Percentiles rank a stretch among this genome's conserved stretches.
Conservation (phyloP, 2,329 filamentous ascomycete species). For the Sphaerulina populicola region DNA sequence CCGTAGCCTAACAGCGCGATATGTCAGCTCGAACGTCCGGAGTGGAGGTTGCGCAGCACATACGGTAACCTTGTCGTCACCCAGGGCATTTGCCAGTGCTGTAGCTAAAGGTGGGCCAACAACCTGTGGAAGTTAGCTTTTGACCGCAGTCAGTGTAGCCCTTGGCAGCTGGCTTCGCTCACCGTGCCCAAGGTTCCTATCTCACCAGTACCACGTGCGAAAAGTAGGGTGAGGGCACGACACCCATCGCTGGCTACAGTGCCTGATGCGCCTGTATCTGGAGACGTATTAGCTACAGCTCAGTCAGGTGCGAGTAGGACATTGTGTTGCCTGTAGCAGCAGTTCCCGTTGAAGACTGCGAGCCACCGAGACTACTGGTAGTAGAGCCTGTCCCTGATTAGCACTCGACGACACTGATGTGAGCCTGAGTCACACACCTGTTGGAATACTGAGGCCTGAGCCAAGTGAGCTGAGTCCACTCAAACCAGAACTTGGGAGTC, state of each 20-base stretch:
- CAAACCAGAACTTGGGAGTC: neutral
- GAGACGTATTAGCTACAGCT: neutral
- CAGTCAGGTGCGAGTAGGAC: neutral
- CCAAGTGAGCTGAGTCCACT: conserved; percentile 1
- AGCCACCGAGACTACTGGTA: neutral
- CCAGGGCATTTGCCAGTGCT: conserved; percentile 15
- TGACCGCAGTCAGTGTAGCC: neutral
- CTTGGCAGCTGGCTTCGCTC: neutral
- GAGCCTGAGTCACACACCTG: neutral
- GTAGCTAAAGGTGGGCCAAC: conserved; percentile 18
- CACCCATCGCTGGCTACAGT: neutral
- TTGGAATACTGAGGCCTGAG: neutral
- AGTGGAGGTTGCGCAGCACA: neutral
- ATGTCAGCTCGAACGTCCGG: neutral
- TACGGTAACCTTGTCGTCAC: conserved; percentile 18
- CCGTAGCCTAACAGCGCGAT: conserved; percentile 13
- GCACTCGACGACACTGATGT: neutral
- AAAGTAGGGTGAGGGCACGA: conserved; percentile 45
- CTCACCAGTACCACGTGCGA: conserved; percentile 52
- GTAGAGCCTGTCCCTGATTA: neutral
- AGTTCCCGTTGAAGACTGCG: neutral
- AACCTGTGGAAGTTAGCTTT: conserved; percentile 2
- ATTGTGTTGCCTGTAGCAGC: neutral
- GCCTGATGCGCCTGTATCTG: neutral
- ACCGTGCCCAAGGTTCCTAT: conserved; percentile 44